These are phyloP conservation scores for Stagonosporopsis cucurbitacearum DNA, from an alignment of 2,329 filamentous ascomycete species.

Conservation along the genomic window DNA sequence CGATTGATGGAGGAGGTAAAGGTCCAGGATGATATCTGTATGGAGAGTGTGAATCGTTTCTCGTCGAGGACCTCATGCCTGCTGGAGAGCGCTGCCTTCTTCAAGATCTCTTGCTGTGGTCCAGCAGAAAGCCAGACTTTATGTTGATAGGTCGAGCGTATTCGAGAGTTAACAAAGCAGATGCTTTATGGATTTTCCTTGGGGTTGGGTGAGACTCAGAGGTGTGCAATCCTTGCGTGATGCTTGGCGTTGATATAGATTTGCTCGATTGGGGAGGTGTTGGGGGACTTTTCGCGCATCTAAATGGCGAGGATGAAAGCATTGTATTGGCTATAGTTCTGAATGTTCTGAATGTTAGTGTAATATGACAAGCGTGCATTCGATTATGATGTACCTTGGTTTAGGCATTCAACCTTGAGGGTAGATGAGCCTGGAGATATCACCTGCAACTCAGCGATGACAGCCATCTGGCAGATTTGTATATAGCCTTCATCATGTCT, in stretches of 20 bases:
- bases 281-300: not conserved
- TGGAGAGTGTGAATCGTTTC: not conserved
- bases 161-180: not conserved
- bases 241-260: not conserved
- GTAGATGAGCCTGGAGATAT: no score
- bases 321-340: not conserved
- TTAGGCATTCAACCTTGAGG: no score
- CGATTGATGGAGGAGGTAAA: not conserved
- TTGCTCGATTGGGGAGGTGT: not conserved
- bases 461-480: not conserved
- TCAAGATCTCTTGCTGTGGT: not conserved
- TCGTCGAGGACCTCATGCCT: not conserved
- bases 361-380: not conserved
- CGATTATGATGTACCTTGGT: not conserved
- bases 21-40: not conserved
- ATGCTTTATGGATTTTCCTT: not conserved
- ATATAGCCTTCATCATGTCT: not conserved
- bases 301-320: not conserved
- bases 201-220: not conserved
- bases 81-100: not conserved
- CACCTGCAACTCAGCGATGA: no score
- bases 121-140: not conserved
- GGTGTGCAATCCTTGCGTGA: not conserved
- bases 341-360: not conserved
- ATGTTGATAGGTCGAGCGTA: not conserved